Percentiles rank a stretch among this genome's conserved stretches.
Evolutionary conservation across 2,329 filamentous ascomycete genomes (phyloP).

Genomic region (Fusarium tricinctum): DNA sequence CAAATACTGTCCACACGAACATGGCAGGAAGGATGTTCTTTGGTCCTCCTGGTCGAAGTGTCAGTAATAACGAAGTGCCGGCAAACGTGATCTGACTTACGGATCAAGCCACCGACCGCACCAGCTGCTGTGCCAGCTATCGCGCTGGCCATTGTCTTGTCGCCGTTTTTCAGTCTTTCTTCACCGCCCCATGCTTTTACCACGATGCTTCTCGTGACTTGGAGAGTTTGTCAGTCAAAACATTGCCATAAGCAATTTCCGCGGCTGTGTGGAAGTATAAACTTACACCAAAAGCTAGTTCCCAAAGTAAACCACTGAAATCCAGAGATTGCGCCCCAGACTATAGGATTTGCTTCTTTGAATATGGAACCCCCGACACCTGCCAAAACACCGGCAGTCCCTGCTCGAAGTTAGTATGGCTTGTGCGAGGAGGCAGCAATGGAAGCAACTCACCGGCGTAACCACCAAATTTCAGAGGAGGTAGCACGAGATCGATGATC

Average conservation of each 20-base stretch:
- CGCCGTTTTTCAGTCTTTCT: slow-evolving; percentile 66
- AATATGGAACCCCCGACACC: slow-evolving; percentile 81
- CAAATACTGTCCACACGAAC: slow-evolving; percentile 62
- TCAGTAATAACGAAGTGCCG: slow-evolving; percentile 31
- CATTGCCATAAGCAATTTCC: not conserved
- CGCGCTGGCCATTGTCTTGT: slow-evolving; percentile 76
- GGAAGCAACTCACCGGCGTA: slow-evolving; percentile 64
- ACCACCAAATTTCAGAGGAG: slow-evolving; percentile 72
- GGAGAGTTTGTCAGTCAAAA: slow-evolving; percentile 22
- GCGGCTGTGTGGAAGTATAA: not conserved
- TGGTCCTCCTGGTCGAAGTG: slow-evolving; percentile 60
- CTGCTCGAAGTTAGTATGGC: slow-evolving; percentile 57
- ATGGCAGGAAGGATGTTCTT: slow-evolving; percentile 67
- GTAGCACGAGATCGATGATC: slow-evolving; percentile 61
- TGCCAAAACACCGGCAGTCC: slow-evolving; percentile 71
- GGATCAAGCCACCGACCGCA: slow-evolving; percentile 68
- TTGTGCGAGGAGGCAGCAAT: not conserved
- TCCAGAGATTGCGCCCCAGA: slow-evolving; percentile 80
- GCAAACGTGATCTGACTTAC: slow-evolving; percentile 56
- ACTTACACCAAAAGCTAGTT: slow-evolving; percentile 80
- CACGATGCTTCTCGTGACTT: slow-evolving; percentile 65
- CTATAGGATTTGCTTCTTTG: slow-evolving; percentile 73
- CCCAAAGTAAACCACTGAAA: slow-evolving; percentile 87
- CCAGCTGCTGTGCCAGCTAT: slow-evolving; percentile 79
- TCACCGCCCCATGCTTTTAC: slow-evolving; percentile 65